These are phyloP conservation scores for Amphirosellinia nigrospora DNA, from an alignment of 495 filamentous ascomycete species.

Conservation along the genomic window DNA sequence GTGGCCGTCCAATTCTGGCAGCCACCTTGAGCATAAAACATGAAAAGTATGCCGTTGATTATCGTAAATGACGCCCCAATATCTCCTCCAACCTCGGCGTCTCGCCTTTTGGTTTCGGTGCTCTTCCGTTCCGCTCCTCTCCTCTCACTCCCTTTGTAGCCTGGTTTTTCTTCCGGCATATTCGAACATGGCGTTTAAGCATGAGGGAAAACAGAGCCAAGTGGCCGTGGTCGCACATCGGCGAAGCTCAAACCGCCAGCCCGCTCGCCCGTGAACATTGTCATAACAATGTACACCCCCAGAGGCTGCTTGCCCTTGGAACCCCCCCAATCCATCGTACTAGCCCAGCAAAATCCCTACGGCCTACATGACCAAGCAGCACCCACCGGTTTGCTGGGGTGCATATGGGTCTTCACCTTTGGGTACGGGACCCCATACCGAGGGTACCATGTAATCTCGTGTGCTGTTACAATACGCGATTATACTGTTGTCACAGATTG, in stretches of 20 bases:
- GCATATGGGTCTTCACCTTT: conserved; percentile 96
- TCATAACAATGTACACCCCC: conserved; percentile 33
- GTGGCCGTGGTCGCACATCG: conserved; percentile 24
- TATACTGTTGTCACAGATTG: conserved; percentile 61
- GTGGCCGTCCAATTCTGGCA: conserved; percentile 19
- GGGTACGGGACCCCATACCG: conserved; percentile 91
- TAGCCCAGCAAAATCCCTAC: conserved; percentile 22
- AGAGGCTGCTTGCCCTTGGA: conserved; percentile 9
- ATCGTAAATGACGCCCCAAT: conserved; percentile 27
- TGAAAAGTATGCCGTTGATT: conserved; percentile 32
- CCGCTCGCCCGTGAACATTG: conserved; percentile 25
- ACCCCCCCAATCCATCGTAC: conserved; percentile 24
- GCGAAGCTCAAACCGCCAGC: conserved; percentile 33
- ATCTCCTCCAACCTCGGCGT: conserved; percentile 18
- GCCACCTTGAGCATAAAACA: conserved; percentile 29
- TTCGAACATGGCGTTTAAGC: conserved; percentile 24
- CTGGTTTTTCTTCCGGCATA: conserved; percentile 34
- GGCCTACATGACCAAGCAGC: conserved; percentile 89
- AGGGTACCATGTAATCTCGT: conserved; percentile 98
- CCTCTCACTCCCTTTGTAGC: conserved; percentile 38
- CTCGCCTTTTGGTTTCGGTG: conserved; percentile 24
- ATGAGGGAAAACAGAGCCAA: conserved; percentile 24
- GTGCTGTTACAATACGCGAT: conserved; percentile 96
- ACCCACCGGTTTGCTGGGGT: conserved; percentile 85
- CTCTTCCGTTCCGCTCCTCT: conserved; percentile 8